A percentile compares a stretch with the other conserved stretches of the same genome.
Evolutionary conservation across 2,329 filamentous ascomycete genomes (phyloP).

Genomic region (Fusarium tanahbumbuense): DNA sequence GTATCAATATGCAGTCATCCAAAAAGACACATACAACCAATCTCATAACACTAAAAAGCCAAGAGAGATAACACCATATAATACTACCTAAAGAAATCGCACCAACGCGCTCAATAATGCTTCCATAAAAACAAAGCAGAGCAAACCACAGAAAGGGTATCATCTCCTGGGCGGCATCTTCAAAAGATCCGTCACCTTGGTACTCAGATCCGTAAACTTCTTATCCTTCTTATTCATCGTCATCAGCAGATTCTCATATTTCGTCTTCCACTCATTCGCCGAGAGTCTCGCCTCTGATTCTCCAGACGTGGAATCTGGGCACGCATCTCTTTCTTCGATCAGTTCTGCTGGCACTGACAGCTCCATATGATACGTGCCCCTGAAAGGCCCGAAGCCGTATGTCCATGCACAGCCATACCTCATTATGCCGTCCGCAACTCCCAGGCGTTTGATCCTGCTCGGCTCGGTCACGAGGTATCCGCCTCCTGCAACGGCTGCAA

Average conservation of each 20-base stretch:
- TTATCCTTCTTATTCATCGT: slow-evolving; percentile 69
- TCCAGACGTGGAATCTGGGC: slow-evolving; percentile 28
- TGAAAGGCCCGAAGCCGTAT: slow-evolving; percentile 64
- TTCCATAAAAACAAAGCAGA: background rate
- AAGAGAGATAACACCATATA: slow-evolving; percentile 8
- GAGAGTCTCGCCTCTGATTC: slow-evolving; percentile 38
- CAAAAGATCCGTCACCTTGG: slow-evolving; percentile 56
- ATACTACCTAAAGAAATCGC: background rate
- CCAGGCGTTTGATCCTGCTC: slow-evolving; percentile 57
- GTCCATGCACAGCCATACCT: slow-evolving; percentile 67
- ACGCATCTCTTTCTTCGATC: slow-evolving; percentile 52
- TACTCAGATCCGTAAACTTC: slow-evolving; percentile 59
- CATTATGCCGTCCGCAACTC: slow-evolving; percentile 55
- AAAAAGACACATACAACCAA: background rate
- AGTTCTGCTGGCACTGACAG: slow-evolving; percentile 59
- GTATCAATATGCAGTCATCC: background rate
- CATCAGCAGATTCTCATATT: slow-evolving; percentile 68
- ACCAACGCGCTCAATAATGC: slow-evolving; percentile 4
- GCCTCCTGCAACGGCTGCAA: slow-evolving; percentile 67
- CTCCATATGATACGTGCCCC: slow-evolving; percentile 64
- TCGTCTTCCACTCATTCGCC: slow-evolving; percentile 62
- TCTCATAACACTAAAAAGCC: background rate
- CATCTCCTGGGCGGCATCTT: slow-evolving; percentile 35
- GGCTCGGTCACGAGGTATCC: slow-evolving; percentile 60
- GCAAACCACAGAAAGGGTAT: slow-evolving; percentile 27